Evolutionary conservation across 2,329 filamentous ascomycete species (phyloP).

Genomic region (Colletotrichum gigasporum): DNA sequence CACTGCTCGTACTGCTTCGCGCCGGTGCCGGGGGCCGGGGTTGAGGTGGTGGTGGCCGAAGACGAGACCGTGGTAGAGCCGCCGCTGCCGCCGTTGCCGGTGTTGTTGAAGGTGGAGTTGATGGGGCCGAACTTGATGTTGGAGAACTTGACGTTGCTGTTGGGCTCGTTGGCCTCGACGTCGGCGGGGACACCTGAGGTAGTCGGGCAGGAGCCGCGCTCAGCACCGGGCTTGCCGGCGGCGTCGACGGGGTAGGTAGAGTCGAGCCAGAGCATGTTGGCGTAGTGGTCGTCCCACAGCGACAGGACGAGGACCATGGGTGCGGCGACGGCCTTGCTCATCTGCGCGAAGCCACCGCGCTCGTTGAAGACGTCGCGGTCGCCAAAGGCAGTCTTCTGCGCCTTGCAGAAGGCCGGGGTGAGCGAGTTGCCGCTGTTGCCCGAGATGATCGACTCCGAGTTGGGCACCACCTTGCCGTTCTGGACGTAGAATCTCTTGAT

Average conservation of each 20-base stretch:
- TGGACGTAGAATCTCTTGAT: conserved; percentile 75
- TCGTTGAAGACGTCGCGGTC: conserved; percentile 62
- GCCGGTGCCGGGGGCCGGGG: conserved; percentile 29
- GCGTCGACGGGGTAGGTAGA: conserved; percentile 65
- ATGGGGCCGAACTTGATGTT: conserved; percentile 66
- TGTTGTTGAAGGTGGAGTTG: conserved; percentile 57
- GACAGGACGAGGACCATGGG: conserved; percentile 61
- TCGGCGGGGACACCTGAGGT: conserved; percentile 60
- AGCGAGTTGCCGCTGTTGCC: conserved; percentile 57
- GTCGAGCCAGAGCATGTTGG: conserved; percentile 71
- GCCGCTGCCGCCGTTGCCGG: conserved; percentile 11
- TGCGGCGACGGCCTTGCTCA: conserved; percentile 56
- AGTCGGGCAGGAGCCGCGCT: conserved; percentile 63
- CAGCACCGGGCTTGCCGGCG: conserved; percentile 50
- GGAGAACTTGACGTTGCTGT: conserved; percentile 64
- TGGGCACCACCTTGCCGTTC: conserved; percentile 66
- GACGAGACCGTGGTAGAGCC: conserved; percentile 22
- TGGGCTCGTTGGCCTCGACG: conserved; percentile 55
- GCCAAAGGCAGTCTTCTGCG: conserved; percentile 66
- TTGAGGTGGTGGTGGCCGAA: conserved; percentile 24
- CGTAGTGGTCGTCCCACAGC: conserved; percentile 66
- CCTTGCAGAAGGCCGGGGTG: conserved; percentile 66
- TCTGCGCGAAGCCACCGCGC: conserved; percentile 66
- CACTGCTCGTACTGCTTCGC: conserved; percentile 47
- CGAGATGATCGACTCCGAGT: conserved; percentile 53